Conservation (phyloP, 2,329 filamentous ascomycete species). For the Penicillium sp. region DNA sequence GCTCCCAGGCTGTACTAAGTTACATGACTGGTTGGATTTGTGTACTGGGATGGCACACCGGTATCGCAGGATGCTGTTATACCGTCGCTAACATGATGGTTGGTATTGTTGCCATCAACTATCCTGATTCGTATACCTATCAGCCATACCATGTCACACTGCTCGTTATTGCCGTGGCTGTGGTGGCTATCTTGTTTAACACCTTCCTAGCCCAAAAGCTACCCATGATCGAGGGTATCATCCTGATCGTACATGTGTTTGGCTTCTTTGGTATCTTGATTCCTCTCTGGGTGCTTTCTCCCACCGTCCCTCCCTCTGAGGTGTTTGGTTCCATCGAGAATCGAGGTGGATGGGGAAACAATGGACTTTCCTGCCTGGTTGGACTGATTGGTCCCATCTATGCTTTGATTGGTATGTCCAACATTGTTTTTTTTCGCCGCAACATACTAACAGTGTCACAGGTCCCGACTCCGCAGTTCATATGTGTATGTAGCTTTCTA, state of each 20-base stretch:
- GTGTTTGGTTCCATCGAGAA: background rate
- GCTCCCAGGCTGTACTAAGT: conserved; percentile 35
- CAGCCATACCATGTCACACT: conserved; percentile 6
- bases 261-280: conserved; percentile 36
- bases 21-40: conserved; percentile 33
- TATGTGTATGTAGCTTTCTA: conserved; percentile 7
- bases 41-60: conserved; percentile 31
- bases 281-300: conserved; percentile 25
- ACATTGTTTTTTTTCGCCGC: background rate
- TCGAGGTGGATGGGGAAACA: background rate
- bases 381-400: background rate
- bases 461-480: conserved; percentile 8
- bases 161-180: conserved; percentile 17
- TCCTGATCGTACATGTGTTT: conserved; percentile 33
- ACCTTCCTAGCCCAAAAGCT: conserved; percentile 26
- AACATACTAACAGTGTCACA: background rate
- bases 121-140: background rate
- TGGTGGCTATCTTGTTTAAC: conserved; percentile 30
- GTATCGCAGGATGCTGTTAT: conserved; percentile 28
- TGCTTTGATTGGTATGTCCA: background rate
- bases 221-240: conserved; percentile 30
- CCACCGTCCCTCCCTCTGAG: background rate
- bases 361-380: background rate
- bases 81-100: conserved; percentile 35
- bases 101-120: conserved; percentile 32